Conservation (phyloP, 1,284 basidiomycete species). For the Irpex sp. region DNA sequence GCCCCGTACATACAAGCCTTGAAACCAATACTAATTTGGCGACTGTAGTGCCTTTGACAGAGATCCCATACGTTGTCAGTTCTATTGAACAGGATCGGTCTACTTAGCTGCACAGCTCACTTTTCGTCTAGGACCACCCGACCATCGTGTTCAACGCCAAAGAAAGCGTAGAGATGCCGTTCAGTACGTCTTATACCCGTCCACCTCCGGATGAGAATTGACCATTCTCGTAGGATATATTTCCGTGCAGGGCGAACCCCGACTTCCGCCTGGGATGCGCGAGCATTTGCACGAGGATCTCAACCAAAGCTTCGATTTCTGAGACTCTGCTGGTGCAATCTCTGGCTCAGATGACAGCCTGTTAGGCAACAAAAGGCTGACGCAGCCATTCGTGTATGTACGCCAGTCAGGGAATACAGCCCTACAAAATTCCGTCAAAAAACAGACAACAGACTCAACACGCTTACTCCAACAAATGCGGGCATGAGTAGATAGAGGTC, state of each 20-base stretch:
- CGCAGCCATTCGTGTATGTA: neutral
- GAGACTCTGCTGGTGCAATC: constrained; percentile 14
- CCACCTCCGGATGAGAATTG: neutral
- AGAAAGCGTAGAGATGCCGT: constrained; percentile 95
- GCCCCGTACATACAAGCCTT: neutral
- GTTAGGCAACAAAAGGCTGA: neutral
- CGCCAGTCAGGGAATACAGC: neutral
- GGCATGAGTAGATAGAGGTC: too few relatives aligned
- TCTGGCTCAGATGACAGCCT: neutral
- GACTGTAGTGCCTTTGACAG: constrained; percentile 52
- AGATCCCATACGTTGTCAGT: constrained; percentile 70
- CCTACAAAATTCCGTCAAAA: too few relatives aligned
- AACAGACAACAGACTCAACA: too few relatives aligned
- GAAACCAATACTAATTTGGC: constrained; percentile 1
- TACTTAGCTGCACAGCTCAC: neutral
- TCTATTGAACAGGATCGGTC: too few relatives aligned
- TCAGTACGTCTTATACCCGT: constrained; percentile 52
- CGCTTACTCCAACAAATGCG: too few relatives aligned
- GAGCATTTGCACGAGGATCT: constrained; percentile 82
- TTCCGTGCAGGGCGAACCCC: constrained; percentile 48
- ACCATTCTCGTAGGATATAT: constrained; percentile 55
- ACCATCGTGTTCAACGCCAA: constrained; percentile 80
- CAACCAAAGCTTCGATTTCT: constrained; percentile 83
- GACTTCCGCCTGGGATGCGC: constrained; percentile 88
- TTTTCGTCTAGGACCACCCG: constrained; percentile 64